Base-by-base conservation (phyloP, 78 protist species). In the Tieghemostelium lacteum region DNA sequence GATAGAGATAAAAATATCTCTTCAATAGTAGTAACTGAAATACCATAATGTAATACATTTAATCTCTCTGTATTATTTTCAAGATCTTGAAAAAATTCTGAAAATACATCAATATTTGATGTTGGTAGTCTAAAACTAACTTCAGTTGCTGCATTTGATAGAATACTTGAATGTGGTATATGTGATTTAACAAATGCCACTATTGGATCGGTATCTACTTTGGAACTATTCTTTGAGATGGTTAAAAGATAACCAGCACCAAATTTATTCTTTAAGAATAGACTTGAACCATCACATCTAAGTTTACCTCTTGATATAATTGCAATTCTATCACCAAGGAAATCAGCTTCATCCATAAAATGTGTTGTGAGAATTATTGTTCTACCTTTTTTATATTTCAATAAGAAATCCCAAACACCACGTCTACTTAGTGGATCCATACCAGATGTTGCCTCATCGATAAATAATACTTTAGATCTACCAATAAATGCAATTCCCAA, bases 331-430 rank as follows among this genome's bases (percentile, higher is more conserved):
- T 97, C 97, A 37, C 98, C 96, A 22, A 98, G 92, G 3, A 85
- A 40, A 76, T 98, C 98, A 0, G 98, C 99, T 71, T 98, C 99
- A 66, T 97, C 98, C 97, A 98, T 95, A 65, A 62, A 92, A 54
- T 95, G 97, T 29, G 98, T 97, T 12, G 96, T 92, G 24, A 97
- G 63, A 1, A 95, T 22, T 28, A 97, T 75, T 0, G 95, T 69
- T 22, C 94, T 73, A 2, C 67, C 73, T 2, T 33, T 10, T 52
- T 89, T 92, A 73, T 64, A 34, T 36, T 49, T 16, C 8, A n/a
- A 54, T 0, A 97, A 14, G 28, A 97, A n/a, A 52, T 93, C 93
- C 97, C 98, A 94, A 19, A 92, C 50, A 14, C 39, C 61, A 3
- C 94, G 72, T 4, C 95, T 64, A 7, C 92, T 24, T 28, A 3